These are phyloP conservation scores for Aureobasidium namibiae DNA, from an alignment of 2,329 filamentous ascomycete species.

Conservation along the genomic window DNA sequence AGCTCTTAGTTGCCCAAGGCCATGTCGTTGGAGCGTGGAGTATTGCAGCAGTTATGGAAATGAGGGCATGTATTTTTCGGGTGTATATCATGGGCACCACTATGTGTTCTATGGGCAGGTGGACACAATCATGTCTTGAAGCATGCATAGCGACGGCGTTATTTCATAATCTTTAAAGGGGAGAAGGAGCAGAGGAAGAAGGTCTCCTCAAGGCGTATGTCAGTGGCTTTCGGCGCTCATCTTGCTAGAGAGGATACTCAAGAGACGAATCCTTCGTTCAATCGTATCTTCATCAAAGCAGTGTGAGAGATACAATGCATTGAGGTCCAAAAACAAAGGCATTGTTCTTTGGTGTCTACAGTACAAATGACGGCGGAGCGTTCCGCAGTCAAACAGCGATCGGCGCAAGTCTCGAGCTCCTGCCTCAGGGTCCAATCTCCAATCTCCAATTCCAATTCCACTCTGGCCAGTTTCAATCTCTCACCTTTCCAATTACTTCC, in stretches of 20 bases:
- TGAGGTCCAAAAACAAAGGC: neutral
- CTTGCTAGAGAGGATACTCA: neutral
- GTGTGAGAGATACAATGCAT: neutral
- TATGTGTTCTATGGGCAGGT: neutral
- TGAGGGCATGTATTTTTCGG: neutral
- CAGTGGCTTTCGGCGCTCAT: neutral
- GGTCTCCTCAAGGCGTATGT: neutral
- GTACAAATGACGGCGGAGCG: neutral
- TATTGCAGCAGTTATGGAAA: neutral
- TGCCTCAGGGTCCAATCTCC: constrained; percentile 4
- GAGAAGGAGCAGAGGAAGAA: neutral
- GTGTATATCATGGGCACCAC: neutral
- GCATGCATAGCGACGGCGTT: constrained; percentile 11
- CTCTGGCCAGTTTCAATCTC: neutral
- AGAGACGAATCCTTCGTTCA: neutral
- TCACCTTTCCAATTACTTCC: neutral
- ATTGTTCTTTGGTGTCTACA: neutral
- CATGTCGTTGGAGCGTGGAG: neutral
- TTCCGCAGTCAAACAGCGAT: neutral
- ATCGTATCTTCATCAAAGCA: neutral
- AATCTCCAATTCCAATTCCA: neutral
- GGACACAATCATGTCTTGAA: neutral
- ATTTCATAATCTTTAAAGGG: neutral
- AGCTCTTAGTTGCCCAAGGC: neutral
- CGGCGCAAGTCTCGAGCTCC: neutral